These are phyloP conservation scores for Cladophialophora chaetospira DNA, from an alignment of 2,329 filamentous ascomycete species.

Conservation along the genomic window DNA sequence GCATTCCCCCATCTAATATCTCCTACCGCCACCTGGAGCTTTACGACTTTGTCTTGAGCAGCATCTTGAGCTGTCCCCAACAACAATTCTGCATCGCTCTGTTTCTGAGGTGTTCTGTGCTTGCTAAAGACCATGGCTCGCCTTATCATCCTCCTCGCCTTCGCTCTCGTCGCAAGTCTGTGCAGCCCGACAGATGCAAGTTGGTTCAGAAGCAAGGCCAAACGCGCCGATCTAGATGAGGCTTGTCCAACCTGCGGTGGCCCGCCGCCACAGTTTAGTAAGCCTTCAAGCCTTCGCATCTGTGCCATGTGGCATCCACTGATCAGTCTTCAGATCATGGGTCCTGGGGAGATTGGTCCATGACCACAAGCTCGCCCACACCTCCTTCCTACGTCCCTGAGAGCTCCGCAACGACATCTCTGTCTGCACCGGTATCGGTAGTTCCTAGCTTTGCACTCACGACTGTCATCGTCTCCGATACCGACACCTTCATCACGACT, in stretches of 20 bases:
- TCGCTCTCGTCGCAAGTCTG: conserved; percentile 2
- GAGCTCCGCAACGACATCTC: too few species aligned
- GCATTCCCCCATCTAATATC: background rate
- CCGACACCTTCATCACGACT: background rate
- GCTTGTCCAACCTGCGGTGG: background rate
- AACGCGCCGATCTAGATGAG: background rate
- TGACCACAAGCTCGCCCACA: background rate
- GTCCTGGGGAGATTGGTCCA: conserved; percentile 6
- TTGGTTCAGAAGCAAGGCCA: background rate
- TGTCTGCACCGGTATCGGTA: too few species aligned
- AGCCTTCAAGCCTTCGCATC: background rate
- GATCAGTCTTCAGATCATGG: background rate
- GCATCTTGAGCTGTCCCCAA: background rate
- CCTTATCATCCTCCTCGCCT: background rate
- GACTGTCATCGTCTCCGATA: background rate
- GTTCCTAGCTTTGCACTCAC: too few species aligned
- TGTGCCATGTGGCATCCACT: background rate
- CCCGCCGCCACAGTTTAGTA: background rate
- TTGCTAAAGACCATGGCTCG: background rate
- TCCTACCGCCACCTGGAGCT: background rate
- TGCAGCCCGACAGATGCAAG: background rate
- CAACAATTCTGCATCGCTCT: background rate
- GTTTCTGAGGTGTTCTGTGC: background rate
- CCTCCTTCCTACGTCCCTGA: background rate
- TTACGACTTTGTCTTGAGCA: background rate